phyloP scores from a whole-genome alignment of 306 rosid species.

The Castanea sativa region DNA sequence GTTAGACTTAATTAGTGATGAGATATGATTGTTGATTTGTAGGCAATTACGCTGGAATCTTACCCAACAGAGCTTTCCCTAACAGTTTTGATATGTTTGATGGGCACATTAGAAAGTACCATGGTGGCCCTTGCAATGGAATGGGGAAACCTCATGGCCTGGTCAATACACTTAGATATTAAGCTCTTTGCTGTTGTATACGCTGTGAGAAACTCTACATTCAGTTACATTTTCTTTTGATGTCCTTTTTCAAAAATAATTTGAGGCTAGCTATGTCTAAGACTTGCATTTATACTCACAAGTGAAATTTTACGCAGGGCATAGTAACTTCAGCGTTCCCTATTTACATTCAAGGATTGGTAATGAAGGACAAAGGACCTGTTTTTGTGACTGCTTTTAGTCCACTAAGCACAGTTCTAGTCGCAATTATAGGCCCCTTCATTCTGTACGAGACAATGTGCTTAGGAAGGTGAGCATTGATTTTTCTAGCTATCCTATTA shows the following conservation, averaged over 20 bases:
- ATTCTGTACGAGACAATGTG: slow-evolving; percentile 34
- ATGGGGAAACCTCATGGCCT: slow-evolving; percentile 39
- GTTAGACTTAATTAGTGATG: no score
- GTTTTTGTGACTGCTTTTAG: slow-evolving; percentile 46
- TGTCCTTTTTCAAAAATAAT: background rate
- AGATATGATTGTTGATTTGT: background rate
- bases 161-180: slow-evolving; percentile 43
- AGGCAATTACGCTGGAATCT: slow-evolving; percentile 46
- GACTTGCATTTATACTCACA: background rate
- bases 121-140: slow-evolving; percentile 41
- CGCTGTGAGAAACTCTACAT: slow-evolving; percentile 28
- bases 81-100: slow-evolving; percentile 47
- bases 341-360: slow-evolving; percentile 38
- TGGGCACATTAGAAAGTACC: slow-evolving; percentile 31
- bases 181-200: slow-evolving; percentile 37
- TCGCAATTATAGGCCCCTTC: slow-evolving; percentile 41
- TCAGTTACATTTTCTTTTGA: background rate
- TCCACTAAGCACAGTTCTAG: slow-evolving; percentile 50
- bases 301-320: slow-evolving; percentile 37
- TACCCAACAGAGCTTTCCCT: slow-evolving; percentile 56
- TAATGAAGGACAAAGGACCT: slow-evolving; percentile 53
- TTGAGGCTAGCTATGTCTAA: background rate
- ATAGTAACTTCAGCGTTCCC: slow-evolving; percentile 37
- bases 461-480: slow-evolving; percentile 39
- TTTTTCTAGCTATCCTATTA: background rate